phyloP scores from a whole-genome alignment of 441 rosid genomes.

The Eutrema salsugineum region DNA sequence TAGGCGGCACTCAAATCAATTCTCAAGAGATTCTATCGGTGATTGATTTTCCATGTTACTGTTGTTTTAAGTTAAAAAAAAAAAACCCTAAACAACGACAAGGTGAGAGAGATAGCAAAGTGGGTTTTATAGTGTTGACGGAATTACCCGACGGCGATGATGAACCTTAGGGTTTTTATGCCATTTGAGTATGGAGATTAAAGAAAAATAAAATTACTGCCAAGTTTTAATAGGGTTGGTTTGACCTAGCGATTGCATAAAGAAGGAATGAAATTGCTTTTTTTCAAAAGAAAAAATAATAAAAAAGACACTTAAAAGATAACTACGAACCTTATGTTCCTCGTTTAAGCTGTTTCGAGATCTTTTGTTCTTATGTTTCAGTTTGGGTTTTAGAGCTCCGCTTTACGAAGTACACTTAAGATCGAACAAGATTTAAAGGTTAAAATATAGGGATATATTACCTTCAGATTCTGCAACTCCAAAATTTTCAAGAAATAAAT shows the following conservation, averaged over 20 bases:
- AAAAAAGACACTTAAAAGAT: not conserved
- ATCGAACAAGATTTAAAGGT: not conserved
- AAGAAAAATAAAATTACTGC: conserved; percentile 23
- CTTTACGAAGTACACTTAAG: conserved; percentile 13
- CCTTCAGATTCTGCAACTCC: not conserved
- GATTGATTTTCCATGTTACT: conserved; percentile 18
- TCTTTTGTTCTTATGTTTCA: conserved; percentile 6
- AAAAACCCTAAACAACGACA: conserved; percentile 13
- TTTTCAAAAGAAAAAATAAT: not conserved
- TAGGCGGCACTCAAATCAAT: conserved; percentile 24
- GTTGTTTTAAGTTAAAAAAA: not conserved
- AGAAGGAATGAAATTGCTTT: not conserved
- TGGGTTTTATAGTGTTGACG: conserved; percentile 35
- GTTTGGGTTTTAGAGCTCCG: conserved; percentile 12
- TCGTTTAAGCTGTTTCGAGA: conserved; percentile 11
- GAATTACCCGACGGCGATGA: conserved; percentile 82
- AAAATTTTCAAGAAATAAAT: not conserved
- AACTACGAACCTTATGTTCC: conserved; percentile 23
- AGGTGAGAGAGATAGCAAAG: conserved; percentile 19
- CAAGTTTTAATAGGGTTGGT: conserved; percentile 9
- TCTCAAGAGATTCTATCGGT: not conserved
- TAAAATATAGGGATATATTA: not conserved
- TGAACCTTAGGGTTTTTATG: conserved; percentile 92
- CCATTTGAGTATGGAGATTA: conserved; percentile 31
- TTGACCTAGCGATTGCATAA: conserved; percentile 23